Conservation (phyloP, 257 asterid genomes). For the Nicotiana undulata region DNA sequence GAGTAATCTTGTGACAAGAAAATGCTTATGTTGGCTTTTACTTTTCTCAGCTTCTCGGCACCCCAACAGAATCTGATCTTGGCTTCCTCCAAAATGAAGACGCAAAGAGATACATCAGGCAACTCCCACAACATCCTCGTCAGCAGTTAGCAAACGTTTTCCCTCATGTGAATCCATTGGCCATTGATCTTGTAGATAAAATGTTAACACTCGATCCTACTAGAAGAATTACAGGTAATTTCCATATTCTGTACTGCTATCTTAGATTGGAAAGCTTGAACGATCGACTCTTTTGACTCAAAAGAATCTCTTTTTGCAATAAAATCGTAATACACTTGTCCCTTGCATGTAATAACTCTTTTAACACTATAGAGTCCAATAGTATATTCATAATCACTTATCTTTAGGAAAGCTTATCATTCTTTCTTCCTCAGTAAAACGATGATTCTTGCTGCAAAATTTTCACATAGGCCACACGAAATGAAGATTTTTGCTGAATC, state of each 20-base stretch:
- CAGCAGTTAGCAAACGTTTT: constrained; percentile 59
- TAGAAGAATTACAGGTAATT: constrained; percentile 77
- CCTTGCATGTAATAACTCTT: background rate
- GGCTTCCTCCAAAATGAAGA: constrained; percentile 64
- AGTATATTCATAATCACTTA: background rate
- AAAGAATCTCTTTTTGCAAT: background rate
- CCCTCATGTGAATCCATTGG: constrained; percentile 79
- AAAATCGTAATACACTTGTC: background rate
- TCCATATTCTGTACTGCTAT: background rate
- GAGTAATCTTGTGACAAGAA: background rate
- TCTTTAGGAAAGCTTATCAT: background rate
- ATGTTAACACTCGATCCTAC: constrained; percentile 82
- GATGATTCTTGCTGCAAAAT: background rate
- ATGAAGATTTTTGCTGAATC: background rate
- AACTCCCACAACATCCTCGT: constrained; percentile 74
- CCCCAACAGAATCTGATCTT: constrained; percentile 81
- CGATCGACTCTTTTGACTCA: background rate
- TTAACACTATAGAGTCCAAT: background rate
- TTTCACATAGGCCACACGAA: background rate
- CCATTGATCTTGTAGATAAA: constrained; percentile 82
- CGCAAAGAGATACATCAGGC: constrained; percentile 74
- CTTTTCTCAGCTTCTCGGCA: constrained; percentile 70
- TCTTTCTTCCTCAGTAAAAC: background rate
- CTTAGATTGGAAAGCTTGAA: background rate
- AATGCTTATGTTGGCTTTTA: background rate